Evolutionary conservation across 1,139 yeast genomes (phyloP), one percentile per base, ranked within the genome.

Genomic region (Williopsis jadinii): DNA sequence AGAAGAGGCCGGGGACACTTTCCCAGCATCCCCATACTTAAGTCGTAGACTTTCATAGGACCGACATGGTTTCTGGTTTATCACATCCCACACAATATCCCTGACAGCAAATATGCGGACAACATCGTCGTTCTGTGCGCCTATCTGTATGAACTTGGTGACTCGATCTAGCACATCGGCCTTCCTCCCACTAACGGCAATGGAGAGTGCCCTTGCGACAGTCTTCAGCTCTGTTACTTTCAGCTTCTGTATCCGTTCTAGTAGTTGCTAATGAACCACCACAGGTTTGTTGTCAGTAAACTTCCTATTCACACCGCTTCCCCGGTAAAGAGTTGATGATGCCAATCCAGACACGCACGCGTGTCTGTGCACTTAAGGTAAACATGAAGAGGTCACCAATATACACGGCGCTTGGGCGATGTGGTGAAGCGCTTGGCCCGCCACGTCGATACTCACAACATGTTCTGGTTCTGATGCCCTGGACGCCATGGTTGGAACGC

Each of bases 91-190:
- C 5, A 75, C 66, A 26, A 77, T 48, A 19, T 70, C 61, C 30
- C 69, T 60, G 11, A 75, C 56, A 1, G 80, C 71, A 39, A 67
- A 54, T 15, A 76, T 57, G 32, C 73, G 59, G 39, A 67, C 60
- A 10, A 61, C 58, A 46, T 76, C 80, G 13, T 60, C 46, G 12
- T 53, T 53, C 13, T 60, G 61, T 37, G 49, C 53, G 1, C 73
- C 70, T 32, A 63, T 63, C 28, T 61, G 61, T 31, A 75, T 49
- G 50, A 61, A 70, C 11, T 61, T 61, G 37, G 60, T 58, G 11
- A 79, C 55, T 36, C 82, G 61, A 26, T 70, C 73, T 38, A 68
- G 67, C 12, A 79, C 53, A 30, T 75, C 80, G 11, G 67, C 66
- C 54, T 78, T 79, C 34, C 72, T 61, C 1, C 85, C 85, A 4